Evolutionary conservation across 2,329 filamentous ascomycete genomes (phyloP), one percentile per base, ranked within the genome.

Genomic region (Gyromitra esculenta): DNA sequence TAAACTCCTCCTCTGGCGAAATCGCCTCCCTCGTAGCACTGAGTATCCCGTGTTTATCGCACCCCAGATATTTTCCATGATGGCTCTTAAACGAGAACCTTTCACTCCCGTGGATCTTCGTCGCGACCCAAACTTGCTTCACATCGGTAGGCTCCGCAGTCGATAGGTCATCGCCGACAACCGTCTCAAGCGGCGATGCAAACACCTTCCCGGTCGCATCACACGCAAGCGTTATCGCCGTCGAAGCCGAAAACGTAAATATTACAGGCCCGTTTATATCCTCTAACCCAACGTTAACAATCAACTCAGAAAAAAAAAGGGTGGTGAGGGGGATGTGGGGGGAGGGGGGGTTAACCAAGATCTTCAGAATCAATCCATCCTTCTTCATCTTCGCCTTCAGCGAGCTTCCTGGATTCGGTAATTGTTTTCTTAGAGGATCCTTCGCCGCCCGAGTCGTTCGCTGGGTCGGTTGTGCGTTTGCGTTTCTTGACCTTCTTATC

Each of bases 81-180:
- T 95, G 92, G 0, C 93, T 93, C 84, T 97, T 97, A 83, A 99
- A 92, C 74, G 92, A 91, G 80, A 93, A 91, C 43, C 88, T 87
- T 79, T 96, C 92, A 0, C 92, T 95, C 2, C 95, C 95, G 0
- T 91, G 89, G 11, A 97, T 91, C 79, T 88, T 89, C 80, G 92
- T 97, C 76, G 92, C 93, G 79, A 98, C 89, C 92, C 95, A 99
- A 15, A 99, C 96, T 85, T 97, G 94, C 77, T 95, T 87, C 76
- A 98, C 94, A 83, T 98, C 94, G 83, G 97, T 94, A 64, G 96
- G 96, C 84, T 99, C 96, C 7, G 95, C 93, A 4, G 90, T 97
- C n/a, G 87, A 83, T 1, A 92, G 88, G 82, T 97, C 91, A 35
- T 87, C 90, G 73, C 97, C 94, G 76, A 97, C 88, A 45, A 97